A percentile compares a stretch with the other conserved stretches of the same genome.
These are phyloP conservation scores for Recurvomyces mirabilis DNA, from an alignment of 495 filamentous ascomycete species.

Conservation along the genomic window DNA sequence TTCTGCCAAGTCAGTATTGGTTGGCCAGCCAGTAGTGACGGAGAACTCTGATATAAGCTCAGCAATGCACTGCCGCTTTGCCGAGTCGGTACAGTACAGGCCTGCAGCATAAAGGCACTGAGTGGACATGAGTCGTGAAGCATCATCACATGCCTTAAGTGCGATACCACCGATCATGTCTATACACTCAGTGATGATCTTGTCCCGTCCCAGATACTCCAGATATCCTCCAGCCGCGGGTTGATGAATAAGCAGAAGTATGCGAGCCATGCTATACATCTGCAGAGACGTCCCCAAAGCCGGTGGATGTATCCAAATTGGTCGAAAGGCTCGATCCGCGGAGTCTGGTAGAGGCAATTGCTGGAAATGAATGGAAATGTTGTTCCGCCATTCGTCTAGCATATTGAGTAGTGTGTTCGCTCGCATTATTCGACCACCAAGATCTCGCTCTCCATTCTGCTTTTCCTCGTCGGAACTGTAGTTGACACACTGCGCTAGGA, in stretches of 20 bases:
- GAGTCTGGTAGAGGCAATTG: constrained; percentile 15
- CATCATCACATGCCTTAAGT: constrained; percentile 16
- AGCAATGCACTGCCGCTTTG: constrained; percentile 19
- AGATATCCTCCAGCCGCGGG: constrained; percentile 23
- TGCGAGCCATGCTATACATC: constrained; percentile 21
- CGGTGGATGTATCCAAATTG: constrained; percentile 25
- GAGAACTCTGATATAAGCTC: constrained; percentile 18
- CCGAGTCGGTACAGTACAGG: constrained; percentile 19
- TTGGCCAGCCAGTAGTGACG: constrained; percentile 23
- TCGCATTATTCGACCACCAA: constrained; percentile 15
- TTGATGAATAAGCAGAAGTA: constrained; percentile 21
- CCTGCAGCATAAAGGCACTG: constrained; percentile 25
- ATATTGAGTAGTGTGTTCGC: constrained; percentile 21
- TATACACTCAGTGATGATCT: constrained; percentile 18
- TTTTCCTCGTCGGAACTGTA: constrained; percentile 22
- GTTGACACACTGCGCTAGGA: constrained; percentile 19
- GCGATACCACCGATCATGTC: constrained; percentile 26
- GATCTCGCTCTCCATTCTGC: constrained; percentile 13
- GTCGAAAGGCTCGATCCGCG: constrained; percentile 12
- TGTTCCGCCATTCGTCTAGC: constrained; percentile 24
- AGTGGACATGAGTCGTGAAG: constrained; percentile 17
- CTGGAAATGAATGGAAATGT: constrained; percentile 22
- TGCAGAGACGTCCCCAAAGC: constrained; percentile 20
- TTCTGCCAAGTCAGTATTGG: constrained; percentile 16
- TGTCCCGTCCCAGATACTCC: constrained; percentile 16